Conservation (phyloP, 2,329 filamentous ascomycete species). For the Calonectria honghensis region DNA sequence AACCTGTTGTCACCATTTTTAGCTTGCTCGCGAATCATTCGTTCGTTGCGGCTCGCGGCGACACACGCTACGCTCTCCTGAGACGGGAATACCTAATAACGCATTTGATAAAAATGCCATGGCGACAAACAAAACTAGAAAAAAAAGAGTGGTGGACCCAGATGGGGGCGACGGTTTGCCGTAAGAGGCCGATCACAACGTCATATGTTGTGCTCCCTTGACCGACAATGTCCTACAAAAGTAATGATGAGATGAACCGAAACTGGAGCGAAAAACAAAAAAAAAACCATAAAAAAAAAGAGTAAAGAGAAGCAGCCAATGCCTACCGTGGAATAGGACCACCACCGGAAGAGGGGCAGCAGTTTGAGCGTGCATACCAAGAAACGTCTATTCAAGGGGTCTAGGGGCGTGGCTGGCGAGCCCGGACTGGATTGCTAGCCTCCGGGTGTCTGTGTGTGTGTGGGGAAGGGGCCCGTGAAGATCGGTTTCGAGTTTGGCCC, state of each 20-base stretch:
- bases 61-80: constrained; percentile 33
- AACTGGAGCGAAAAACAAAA: neutral
- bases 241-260: constrained; percentile 25
- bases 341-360: constrained; percentile 18
- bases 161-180: constrained; percentile 23
- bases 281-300: constrained; percentile 17
- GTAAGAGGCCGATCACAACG: constrained; percentile 12
- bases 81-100: neutral
- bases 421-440: constrained; percentile 12
- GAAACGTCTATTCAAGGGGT: constrained; percentile 10
- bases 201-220: constrained; percentile 19
- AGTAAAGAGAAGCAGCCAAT: constrained; percentile 4
- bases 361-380: constrained; percentile 27
- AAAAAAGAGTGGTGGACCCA: constrained; percentile 7
- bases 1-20: constrained; percentile 34
- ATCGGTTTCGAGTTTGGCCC: constrained; percentile 40
- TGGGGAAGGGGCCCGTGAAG: constrained; percentile 38
- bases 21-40: constrained; percentile 22
- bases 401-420: constrained; percentile 23
- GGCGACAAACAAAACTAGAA: neutral
- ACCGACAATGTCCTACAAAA: constrained; percentile 10
- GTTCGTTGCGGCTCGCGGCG: constrained; percentile 26
- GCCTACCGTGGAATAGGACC: neutral
- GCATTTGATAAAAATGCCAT: neutral
- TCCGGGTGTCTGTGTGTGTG: constrained; percentile 28